Conservation (phyloP, 2,329 filamentous ascomycete species). For the Seiridium unicorne region DNA sequence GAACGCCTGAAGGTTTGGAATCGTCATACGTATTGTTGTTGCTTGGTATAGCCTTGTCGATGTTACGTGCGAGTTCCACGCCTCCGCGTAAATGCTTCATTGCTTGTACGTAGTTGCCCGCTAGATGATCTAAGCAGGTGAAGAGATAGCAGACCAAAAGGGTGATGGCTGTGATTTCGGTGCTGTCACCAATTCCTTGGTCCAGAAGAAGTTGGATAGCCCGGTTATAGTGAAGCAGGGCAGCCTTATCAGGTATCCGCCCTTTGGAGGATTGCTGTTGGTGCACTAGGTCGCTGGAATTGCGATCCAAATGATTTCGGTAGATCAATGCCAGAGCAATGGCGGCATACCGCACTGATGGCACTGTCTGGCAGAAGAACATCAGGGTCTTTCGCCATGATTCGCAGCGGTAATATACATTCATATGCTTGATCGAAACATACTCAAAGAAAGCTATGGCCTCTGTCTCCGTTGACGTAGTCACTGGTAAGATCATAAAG, state of each 20-base stretch:
- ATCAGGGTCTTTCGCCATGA: slow-evolving; percentile 32
- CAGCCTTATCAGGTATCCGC: slow-evolving; percentile 15
- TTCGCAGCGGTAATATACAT: slow-evolving; percentile 27
- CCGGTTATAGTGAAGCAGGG: slow-evolving; percentile 26
- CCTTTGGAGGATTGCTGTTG: slow-evolving; percentile 1
- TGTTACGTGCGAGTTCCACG: slow-evolving; percentile 26
- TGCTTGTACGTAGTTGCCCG: slow-evolving; percentile 31
- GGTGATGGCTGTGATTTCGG: slow-evolving; percentile 27
- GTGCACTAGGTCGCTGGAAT: slow-evolving; percentile 10
- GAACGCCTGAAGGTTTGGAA: slow-evolving; percentile 13
- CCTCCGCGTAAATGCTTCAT: slow-evolving; percentile 33
- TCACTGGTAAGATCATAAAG: slow-evolving; percentile 20
- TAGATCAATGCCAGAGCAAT: slow-evolving; percentile 28
- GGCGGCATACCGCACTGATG: slow-evolving; percentile 32
- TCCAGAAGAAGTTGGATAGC: slow-evolving; percentile 29
- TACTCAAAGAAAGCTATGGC: slow-evolving; percentile 29
- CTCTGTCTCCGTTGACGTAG: slow-evolving; percentile 18
- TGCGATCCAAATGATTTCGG: slow-evolving; percentile 19
- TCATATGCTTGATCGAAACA: slow-evolving; percentile 25
- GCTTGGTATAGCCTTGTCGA: slow-evolving; percentile 12
- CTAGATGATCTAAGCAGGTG: slow-evolving; percentile 34
- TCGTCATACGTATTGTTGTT: slow-evolving; percentile 11
- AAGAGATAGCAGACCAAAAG: slow-evolving; percentile 38
- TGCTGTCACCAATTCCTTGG: slow-evolving; percentile 16
- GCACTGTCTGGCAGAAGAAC: slow-evolving; percentile 32